Percentiles rank a stretch among this genome's conserved stretches.
Conservation (phyloP, 106 monocot species). For the Agapanthus africanus region DNA sequence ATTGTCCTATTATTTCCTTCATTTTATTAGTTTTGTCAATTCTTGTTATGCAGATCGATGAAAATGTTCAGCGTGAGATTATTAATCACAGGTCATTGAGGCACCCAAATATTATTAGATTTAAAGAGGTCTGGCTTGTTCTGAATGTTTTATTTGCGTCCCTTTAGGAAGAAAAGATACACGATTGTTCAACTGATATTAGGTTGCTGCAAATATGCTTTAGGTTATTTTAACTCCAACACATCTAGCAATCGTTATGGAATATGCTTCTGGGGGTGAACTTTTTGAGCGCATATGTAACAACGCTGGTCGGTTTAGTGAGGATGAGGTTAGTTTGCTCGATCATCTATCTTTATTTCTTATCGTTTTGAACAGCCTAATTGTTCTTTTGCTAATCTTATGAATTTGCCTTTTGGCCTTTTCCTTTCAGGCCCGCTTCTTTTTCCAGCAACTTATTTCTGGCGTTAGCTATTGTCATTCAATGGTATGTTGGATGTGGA, state of each 20-base stretch:
- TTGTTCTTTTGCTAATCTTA: neutral
- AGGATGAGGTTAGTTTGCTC: constrained; percentile 50
- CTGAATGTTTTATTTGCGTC: neutral
- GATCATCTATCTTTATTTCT: neutral
- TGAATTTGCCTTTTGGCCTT: constrained; percentile 1
- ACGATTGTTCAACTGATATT: neutral
- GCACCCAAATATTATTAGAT: constrained; percentile 71
- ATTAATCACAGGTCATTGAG: constrained; percentile 72
- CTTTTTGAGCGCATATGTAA: constrained; percentile 94
- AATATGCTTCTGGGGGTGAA: constrained; percentile 97
- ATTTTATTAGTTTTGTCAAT: neutral
- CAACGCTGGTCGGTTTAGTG: constrained; percentile 83
- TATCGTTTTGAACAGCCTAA: neutral
- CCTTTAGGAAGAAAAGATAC: neutral
- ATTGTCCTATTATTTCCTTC: neutral
- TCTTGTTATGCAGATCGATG: constrained; percentile 49
- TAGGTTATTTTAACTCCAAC: constrained; percentile 96
- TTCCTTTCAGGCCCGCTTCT: constrained; percentile 72
- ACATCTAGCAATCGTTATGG: constrained; percentile 98
- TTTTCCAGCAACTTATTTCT: constrained; percentile 96
- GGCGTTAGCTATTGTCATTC: constrained; percentile 97
- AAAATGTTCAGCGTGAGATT: constrained; percentile 71
- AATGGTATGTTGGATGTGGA: constrained; percentile 51
- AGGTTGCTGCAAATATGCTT: neutral
- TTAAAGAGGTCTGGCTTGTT: constrained; percentile 47